phyloP scores from a whole-genome alignment of 441 rosid species.

The Gossypium lobatum region DNA sequence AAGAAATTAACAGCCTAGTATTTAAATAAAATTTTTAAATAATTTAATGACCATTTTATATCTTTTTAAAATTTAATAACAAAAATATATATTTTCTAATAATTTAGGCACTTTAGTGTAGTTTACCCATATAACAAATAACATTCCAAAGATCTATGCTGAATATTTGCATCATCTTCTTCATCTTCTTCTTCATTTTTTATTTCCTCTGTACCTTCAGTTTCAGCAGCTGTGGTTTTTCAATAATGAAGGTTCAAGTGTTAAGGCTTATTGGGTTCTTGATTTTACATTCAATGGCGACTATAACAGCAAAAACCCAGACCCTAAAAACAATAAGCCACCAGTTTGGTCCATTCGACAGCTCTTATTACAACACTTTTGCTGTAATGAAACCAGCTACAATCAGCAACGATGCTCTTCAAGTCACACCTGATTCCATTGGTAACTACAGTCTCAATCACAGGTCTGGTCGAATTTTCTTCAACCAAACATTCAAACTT shows the following conservation, averaged over 20 bases:
- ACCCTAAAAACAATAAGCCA: background rate
- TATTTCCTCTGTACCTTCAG: background rate
- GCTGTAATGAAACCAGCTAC: slow-evolving; percentile 20
- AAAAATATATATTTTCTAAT: too few relatives aligned
- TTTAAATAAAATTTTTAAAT: too few relatives aligned
- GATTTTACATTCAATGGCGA: background rate
- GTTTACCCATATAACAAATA: background rate
- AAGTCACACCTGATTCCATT: slow-evolving; percentile 45
- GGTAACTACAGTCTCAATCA: slow-evolving; percentile 26
- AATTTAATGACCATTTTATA: too few relatives aligned
- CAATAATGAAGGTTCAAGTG: background rate
- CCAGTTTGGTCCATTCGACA: slow-evolving; percentile 32
- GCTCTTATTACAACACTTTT: slow-evolving; percentile 24
- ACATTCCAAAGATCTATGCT: background rate
- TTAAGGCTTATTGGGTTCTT: background rate
- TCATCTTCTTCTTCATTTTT: background rate
- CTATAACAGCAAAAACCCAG: slow-evolving; percentile 9
- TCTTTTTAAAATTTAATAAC: too few relatives aligned
- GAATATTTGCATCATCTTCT: background rate
- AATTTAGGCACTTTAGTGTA: too few relatives aligned
- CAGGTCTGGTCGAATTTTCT: slow-evolving; percentile 36
- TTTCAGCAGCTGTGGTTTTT: background rate
- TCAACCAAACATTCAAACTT: slow-evolving; percentile 25
- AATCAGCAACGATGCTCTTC: slow-evolving; percentile 44
- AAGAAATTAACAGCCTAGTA: too few relatives aligned